Evolutionary conservation across 345 rosid species (phyloP).

Genomic region (Euphorbia tirucalli): DNA sequence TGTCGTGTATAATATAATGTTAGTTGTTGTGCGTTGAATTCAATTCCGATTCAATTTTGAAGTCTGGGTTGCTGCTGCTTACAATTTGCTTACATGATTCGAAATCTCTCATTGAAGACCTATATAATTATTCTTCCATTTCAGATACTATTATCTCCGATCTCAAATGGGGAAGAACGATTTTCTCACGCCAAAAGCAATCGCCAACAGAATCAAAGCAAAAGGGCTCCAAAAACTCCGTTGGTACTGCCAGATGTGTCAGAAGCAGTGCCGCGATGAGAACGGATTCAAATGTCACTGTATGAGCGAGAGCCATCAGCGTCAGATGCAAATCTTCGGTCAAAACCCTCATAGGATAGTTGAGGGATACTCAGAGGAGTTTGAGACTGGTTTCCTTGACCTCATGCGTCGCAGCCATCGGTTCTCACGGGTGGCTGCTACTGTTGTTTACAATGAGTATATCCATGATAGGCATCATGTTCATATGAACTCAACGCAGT

Average conservation of each 20-base stretch:
- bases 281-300: constrained; percentile 99
- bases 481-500: constrained; percentile 87
- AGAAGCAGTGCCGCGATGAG: constrained; percentile 96
- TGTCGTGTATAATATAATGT: no score
- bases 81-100: background rate
- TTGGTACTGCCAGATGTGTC: constrained; percentile 99
- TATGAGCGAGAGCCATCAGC: constrained; percentile 94
- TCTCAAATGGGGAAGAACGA: constrained; percentile 83
- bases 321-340: constrained; percentile 92
- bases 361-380: constrained; percentile 89
- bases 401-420: constrained; percentile 85
- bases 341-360: constrained; percentile 72
- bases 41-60: background rate
- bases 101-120: background rate
- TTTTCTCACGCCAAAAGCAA: constrained; percentile 84
- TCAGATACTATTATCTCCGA: background rate
- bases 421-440: constrained; percentile 86
- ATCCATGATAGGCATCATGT: constrained; percentile 84
- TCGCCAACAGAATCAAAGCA: constrained; percentile 85
- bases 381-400: constrained; percentile 66
- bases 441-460: constrained; percentile 92
- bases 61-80: background rate
- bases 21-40: background rate
- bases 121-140: background rate
- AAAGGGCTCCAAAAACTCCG: constrained; percentile 96